Evolutionary conservation across 805 yeast genomes (phyloP), one percentile per base, ranked within the genome.

Genomic region (Candida qinlingensis): DNA sequence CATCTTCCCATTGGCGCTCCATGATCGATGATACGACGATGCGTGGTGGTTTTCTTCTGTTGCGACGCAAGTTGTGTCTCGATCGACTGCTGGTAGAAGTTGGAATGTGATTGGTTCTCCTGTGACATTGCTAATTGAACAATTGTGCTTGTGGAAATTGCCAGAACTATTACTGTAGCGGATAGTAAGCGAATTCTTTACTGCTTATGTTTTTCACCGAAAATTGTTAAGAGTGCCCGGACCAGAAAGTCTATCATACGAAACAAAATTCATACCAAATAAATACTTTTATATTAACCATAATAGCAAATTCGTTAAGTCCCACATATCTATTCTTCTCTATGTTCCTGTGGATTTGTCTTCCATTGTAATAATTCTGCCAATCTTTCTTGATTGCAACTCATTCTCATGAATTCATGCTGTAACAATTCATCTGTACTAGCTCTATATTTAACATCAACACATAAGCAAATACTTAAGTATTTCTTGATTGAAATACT

Each of bases 391-490:
- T 84, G 76, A 12, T 71, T 70, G 48, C 90, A 84, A 8, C 86
- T 81, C 68, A 75, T 75, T 49, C 74, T 76, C 50, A 87, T 77
- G 60, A 86, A 87, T 45, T 79, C 75, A 62, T 91, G 97, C 50
- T 79, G 81, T 37, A 94, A 71, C 46, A 94, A 73, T 63, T 92
- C 97, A 58, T 85, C 90, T 6, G 98, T 88, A 13, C 85, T 78
- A 1, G 98, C 98, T 58, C 99, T 79, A 61, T 85, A 85, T 59
- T 86, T 79, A 39, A 90, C 96, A 65, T 95, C 98, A 36, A 92
- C 98, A 68, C 97, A 89, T 28, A 94, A 73, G 70, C 98, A 90
- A 53, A 90, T 88, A 45, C 91, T 82, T 64, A 94, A 75, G 64
- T 94, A 94, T 62, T 86, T 81, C 72, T 87, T 89, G 50, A 95